These are phyloP conservation scores for Trypanosoma conorhini DNA, from an alignment of 208 protist species.

Conservation along the genomic window DNA sequence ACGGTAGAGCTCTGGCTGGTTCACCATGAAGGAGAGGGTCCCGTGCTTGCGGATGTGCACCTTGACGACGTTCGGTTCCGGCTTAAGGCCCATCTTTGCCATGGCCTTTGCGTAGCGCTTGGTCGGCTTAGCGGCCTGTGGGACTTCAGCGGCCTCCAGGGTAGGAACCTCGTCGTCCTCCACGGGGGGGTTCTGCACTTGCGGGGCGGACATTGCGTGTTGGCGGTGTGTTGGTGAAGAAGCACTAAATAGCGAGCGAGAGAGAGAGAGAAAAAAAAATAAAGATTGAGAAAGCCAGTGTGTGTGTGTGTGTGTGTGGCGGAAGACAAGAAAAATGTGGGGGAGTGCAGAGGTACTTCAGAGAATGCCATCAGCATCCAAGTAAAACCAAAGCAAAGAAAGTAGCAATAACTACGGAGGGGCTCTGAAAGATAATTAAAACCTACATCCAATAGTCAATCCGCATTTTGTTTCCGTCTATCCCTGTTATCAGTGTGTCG, in stretches of 20 bases:
- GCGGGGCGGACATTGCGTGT: conserved; percentile 46
- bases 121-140: conserved; percentile 70
- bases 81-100: conserved; percentile 97
- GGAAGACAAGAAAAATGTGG: background rate
- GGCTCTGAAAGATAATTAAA: background rate
- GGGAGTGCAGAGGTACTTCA: background rate
- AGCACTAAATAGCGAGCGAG: conserved; percentile 5
- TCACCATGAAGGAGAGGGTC: conserved; percentile 92
- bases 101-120: conserved; percentile 97
- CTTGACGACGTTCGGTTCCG: conserved; percentile 89
- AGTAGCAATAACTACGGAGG: background rate
- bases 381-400: background rate
- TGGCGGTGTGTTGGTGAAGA: background rate
- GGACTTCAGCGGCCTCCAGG: conserved; percentile 70
- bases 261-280: conserved; percentile 1
- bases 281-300: background rate
- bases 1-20: conserved; percentile 97
- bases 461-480: background rate
- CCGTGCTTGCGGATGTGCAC: conserved; percentile 94
- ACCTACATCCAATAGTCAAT: background rate
- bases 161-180: conserved; percentile 76
- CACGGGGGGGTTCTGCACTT: conserved; percentile 59
- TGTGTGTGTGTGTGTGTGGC: too few relatives aligned
- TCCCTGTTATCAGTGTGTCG: background rate
- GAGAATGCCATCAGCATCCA: background rate